A percentile compares a stretch with the other conserved stretches of the same genome.
These are phyloP conservation scores for Dujonia santamariae DNA, from an alignment of 1,139 yeast genomes.

Conservation along the genomic window DNA sequence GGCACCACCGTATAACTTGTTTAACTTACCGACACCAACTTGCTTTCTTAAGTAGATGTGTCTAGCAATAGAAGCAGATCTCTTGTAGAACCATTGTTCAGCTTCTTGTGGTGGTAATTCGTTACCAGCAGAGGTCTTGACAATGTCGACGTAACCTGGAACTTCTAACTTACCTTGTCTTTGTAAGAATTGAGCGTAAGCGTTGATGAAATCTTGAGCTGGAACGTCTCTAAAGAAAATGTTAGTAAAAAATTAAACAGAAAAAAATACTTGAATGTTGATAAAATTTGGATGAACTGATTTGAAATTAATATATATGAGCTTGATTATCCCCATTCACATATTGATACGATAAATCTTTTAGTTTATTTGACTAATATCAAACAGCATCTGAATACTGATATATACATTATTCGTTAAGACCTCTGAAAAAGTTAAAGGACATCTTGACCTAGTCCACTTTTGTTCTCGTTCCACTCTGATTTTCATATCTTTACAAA, in stretches of 20 bases:
- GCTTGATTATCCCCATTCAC: too few relatives aligned
- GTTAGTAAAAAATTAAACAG: slow-evolving; percentile 29
- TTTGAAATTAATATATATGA: too few relatives aligned
- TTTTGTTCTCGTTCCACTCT: too few relatives aligned
- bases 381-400: too few relatives aligned
- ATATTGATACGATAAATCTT: too few relatives aligned
- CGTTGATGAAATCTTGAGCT: slow-evolving; percentile 99
- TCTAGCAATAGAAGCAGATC: slow-evolving; percentile 99
- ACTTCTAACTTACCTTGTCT: slow-evolving; percentile 99
- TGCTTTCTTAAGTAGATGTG: slow-evolving; percentile 99
- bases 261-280: not conserved
- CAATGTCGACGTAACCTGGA: slow-evolving; percentile 99
- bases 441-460: too few relatives aligned
- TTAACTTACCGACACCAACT: slow-evolving; percentile 98
- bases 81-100: slow-evolving; percentile 99
- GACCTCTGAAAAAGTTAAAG: too few relatives aligned
- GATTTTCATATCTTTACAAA: too few relatives aligned
- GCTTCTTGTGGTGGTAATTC: slow-evolving; percentile 99
- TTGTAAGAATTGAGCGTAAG: slow-evolving; percentile 99
- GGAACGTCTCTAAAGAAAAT: slow-evolving; percentile 85
- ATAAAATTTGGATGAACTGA: not conserved
- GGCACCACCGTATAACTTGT: slow-evolving; percentile 99
- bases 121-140: slow-evolving; percentile 98
- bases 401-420: too few relatives aligned
- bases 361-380: too few relatives aligned